Evolutionary conservation across 1,284 basidiomycete species (phyloP).

Genomic region (Marasmius oreades): DNA sequence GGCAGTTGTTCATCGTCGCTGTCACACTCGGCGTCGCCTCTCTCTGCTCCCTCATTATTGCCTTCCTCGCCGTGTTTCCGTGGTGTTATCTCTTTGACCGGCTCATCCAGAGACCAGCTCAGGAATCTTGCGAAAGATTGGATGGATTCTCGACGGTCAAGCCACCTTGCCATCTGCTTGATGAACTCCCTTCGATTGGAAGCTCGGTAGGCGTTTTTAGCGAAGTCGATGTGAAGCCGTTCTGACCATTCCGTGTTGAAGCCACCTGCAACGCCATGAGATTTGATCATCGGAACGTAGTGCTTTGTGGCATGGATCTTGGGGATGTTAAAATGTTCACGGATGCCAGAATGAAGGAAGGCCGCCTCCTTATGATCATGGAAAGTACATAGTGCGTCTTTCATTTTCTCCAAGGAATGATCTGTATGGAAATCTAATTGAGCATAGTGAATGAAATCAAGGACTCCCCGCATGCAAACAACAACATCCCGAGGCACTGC

Average conservation of each 20-base stretch:
- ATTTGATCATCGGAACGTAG: constrained; percentile 10
- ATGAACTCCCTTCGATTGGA: constrained; percentile 15
- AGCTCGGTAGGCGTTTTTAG: constrained; percentile 12
- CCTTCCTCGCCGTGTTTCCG: background rate
- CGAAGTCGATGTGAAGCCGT: too few relatives aligned
- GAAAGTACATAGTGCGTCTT: constrained; percentile 14
- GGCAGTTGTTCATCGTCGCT: too few relatives aligned
- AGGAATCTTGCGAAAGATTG: background rate
- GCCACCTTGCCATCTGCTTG: constrained; percentile 27
- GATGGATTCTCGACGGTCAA: constrained; percentile 22
- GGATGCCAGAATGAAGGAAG: constrained; percentile 3
- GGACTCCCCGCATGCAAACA: constrained; percentile 11
- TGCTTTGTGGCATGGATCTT: constrained; percentile 21
- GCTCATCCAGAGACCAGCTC: background rate
- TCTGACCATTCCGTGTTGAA: constrained; percentile 16
- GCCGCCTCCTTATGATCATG: constrained; percentile 12
- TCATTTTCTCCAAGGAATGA: constrained; percentile 14
- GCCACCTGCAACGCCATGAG: constrained; percentile 9
- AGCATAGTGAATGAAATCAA: constrained; percentile 21
- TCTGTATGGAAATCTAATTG: constrained; percentile 17
- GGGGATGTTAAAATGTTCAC: constrained; percentile 18
- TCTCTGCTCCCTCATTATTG: background rate
- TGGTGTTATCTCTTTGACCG: background rate
- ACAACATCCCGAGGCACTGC: constrained; percentile 8
- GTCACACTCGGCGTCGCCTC: background rate